These are phyloP conservation scores for Microbotryomycetes sp. DNA, from an alignment of 1,284 basidiomycete species.

Conservation along the genomic window DNA sequence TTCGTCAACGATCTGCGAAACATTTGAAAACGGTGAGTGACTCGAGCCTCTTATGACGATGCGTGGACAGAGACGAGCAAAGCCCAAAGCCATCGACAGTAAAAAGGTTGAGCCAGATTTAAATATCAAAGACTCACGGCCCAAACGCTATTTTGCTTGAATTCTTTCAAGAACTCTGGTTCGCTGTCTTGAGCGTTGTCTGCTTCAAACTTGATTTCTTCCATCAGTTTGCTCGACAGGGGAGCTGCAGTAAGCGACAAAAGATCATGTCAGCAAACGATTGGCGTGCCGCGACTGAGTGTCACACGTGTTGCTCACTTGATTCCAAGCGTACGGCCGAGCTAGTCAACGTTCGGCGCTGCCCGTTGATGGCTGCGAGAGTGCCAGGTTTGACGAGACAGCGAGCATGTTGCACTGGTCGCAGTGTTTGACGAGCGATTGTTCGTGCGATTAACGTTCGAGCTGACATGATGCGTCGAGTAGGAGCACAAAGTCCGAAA, in stretches of 20 bases:
- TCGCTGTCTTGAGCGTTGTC: slow-evolving; percentile 51
- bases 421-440: neutral
- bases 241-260: slow-evolving; percentile 42
- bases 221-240: slow-evolving; percentile 65
- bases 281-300: neutral
- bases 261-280: neutral
- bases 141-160: slow-evolving; percentile 73
- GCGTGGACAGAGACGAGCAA: no score
- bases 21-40: neutral
- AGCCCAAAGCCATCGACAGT: neutral
- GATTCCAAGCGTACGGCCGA: neutral
- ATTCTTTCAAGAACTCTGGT: slow-evolving; percentile 72
- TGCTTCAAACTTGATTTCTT: slow-evolving; percentile 81
- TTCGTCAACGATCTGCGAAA: slow-evolving; percentile 60
- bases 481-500: neutral
- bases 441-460: slow-evolving; percentile 2
- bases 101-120: slow-evolving; percentile 2
- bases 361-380: neutral
- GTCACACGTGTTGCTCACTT: neutral
- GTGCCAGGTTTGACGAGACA: neutral
- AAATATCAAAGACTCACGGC: slow-evolving; percentile 47
- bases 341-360: neutral
- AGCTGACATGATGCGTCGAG: neutral
- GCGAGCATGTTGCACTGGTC: neutral
- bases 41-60: neutral